Evolutionary conservation across 768 basidiomycete species (phyloP), one percentile per base, ranked within the genome.

Genomic region (Piloderma croceum): DNA sequence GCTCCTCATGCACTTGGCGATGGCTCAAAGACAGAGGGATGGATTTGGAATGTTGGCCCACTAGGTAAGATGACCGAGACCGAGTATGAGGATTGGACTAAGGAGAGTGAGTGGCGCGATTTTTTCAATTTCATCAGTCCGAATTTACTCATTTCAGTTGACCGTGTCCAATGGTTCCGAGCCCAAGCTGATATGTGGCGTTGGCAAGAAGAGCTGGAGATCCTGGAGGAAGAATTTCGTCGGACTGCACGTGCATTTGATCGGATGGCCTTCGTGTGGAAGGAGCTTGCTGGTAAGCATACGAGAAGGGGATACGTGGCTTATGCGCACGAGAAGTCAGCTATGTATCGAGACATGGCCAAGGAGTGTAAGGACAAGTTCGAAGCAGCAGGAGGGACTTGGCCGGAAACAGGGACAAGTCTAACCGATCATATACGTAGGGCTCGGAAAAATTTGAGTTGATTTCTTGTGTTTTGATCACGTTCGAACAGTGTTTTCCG

Each of bases 141-240:
- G 15, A 18, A 15, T 24, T 34, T 15, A 43, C n/a, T 5, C 42
- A 10, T 6, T 12, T 12, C 27, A 50, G 48, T 32, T n/a, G 32
- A 29, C 18, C 34, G 41, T 17, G 51, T 52, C 13, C 45, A 47
- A 24, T 52, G 51, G 48, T 50, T 47, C 34, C 32, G 51, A 32
- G 29, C 46, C 7, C 34, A 42, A 3, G 48, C 47, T 5, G 31
- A 43, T 15, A 31, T 42, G 23, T 36, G 45, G 20, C 42, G 40
- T 9, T 52, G 51, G 42, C 36, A 33, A 15, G 51, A 52, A 39
- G 48, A 45, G 27, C 45, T 52, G 20, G 48, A 52, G 25, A 50
- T 47, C 3, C 32, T 50, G 7, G 37, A 47, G 32, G 45, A 40
- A 50, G 50, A n/a, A n/a, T n/a, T n/a, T n/a, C n/a, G n/a, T n/a